These are phyloP conservation scores for Microbotryomycetes sp. DNA, from an alignment of 1,284 basidiomycete species.

Conservation along the genomic window DNA sequence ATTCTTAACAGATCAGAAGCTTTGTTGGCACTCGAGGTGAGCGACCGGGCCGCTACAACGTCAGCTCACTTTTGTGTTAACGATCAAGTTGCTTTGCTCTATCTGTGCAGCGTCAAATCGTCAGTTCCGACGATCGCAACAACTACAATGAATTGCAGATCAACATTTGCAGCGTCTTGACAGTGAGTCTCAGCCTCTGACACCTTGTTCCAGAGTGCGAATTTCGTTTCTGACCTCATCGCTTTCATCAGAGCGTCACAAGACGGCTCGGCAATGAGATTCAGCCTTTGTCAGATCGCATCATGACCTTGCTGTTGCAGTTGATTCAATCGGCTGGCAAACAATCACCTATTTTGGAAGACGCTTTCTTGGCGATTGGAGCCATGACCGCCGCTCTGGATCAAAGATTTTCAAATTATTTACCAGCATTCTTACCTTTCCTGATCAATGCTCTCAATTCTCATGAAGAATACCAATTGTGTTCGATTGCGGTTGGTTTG, in stretches of 20 bases:
- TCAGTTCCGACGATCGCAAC: conserved; percentile 92
- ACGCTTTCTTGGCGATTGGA: conserved; percentile 93
- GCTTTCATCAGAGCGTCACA: conserved; percentile 59
- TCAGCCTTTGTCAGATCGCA: conserved; percentile 80
- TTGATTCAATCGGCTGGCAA: conserved; percentile 82
- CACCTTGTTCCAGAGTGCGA: not conserved
- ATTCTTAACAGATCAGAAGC: conserved; percentile 86
- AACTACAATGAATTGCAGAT: conserved; percentile 99
- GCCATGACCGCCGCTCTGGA: conserved; percentile 72
- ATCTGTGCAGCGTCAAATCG: conserved; percentile 68
- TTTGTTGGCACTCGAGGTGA: conserved; percentile 69
- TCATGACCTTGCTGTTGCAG: conserved; percentile 87
- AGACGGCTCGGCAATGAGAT: conserved; percentile 78
- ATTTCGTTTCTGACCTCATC: not conserved
- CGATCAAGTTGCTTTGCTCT: not conserved
- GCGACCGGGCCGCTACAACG: conserved; percentile 14
- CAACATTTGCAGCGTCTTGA: conserved; percentile 85
- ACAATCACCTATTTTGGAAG: conserved; percentile 92
- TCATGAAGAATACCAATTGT: conserved; percentile 91
- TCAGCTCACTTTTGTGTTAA: not conserved
- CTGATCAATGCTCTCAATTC: conserved; percentile 83
- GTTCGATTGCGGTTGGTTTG: conserved; percentile 89
- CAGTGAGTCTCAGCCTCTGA: conserved; percentile 51
- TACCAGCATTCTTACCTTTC: conserved; percentile 81
- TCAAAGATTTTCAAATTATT: conserved; percentile 76